A percentile compares a stretch with the other conserved stretches of the same genome.
Evolutionary conservation across 176 grass and related monocot genomes (phyloP).

Genomic region (Eremochloa ophiuroides): DNA sequence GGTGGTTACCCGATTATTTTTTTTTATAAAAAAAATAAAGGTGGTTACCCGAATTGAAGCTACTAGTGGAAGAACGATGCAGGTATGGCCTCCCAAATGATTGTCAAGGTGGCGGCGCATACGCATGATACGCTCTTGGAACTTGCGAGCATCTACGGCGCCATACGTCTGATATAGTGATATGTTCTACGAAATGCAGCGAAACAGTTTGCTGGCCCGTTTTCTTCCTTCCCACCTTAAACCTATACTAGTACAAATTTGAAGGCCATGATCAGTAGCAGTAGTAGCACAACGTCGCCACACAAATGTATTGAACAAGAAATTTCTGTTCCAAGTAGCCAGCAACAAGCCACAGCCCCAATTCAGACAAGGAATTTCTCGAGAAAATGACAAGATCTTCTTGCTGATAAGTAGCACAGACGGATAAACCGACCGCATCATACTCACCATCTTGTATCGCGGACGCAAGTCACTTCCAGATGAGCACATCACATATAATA

Average conservation of each 20-base stretch:
- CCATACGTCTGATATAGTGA: constrained; percentile 14
- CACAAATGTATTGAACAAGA: not conserved
- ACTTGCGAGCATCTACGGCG: constrained; percentile 43
- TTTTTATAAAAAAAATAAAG: too few species aligned
- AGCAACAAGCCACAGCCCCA: not conserved
- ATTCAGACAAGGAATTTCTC: not conserved
- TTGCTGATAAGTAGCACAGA: not conserved
- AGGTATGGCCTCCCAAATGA: not conserved
- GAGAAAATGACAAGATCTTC: not conserved
- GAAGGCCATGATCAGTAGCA: not conserved
- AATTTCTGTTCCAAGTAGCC: not conserved
- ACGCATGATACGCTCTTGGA: constrained; percentile 22
- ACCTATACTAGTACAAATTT: not conserved
- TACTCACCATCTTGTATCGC: not conserved
- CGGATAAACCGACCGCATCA: not conserved
- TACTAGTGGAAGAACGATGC: not conserved
- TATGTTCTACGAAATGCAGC: constrained; percentile 7
- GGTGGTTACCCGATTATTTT: too few species aligned
- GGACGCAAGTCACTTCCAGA: not conserved
- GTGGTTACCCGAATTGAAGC: too few species aligned
- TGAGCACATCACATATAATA: not conserved
- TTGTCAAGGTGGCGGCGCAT: constrained; percentile 1
- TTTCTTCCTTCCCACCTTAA: not conserved
- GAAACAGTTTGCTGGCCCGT: not conserved
- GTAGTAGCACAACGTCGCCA: not conserved